Base-by-base conservation (phyloP, 2,329 filamentous ascomycete species). In the Rhexocercosporidium sp. region DNA sequence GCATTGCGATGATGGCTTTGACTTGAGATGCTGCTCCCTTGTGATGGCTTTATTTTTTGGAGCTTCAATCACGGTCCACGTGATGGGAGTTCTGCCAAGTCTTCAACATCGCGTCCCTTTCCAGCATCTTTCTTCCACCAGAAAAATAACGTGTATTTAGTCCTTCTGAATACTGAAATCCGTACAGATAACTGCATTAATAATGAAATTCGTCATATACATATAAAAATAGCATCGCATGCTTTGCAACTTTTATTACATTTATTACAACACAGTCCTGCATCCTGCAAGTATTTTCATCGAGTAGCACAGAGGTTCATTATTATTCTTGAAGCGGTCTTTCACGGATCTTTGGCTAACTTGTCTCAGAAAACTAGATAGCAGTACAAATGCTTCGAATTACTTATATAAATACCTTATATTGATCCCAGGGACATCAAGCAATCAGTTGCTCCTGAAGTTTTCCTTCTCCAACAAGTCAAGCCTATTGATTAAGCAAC, bases 1-100 rank as follows among this genome's bases (percentile, higher is more conserved):
- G 84, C 89, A 93, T 93, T 72, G 74, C 81, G 76, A 59, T n/a
- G 65, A 44, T 65, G 59, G 46, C 46, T 27, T 63, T 41, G 22
- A 46, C 11, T 53, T 57, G 41, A 31, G 46, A 37, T 25, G 34
- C 12, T 62, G 39, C n/a, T 60, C 31, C n/a, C 27, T 44, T 11
- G 25, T 34, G 31, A 39, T 39, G 47, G 14, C 34, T 59, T 31
- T 47, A 60, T 29, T 59, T 65, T 62, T 59, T 62, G 62, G 53
- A 62, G 41, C 51, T 49, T 46, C 59, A 59, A 49, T 49, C 22
- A 6, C 9, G 20, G 16, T 12, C 25, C 34, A 59, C 64, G 64
- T 59, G 56, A 37, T 41, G 18, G n/a, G 2, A 11, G 8, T 3
- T 44, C 34, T 46, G 62, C 59, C 59, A 62, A 62, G 59, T 4